These are phyloP conservation scores for Gryganskiella cystojenkinii DNA, from an alignment of 192 early-diverging fungal genomes.

Conservation along the genomic window DNA sequence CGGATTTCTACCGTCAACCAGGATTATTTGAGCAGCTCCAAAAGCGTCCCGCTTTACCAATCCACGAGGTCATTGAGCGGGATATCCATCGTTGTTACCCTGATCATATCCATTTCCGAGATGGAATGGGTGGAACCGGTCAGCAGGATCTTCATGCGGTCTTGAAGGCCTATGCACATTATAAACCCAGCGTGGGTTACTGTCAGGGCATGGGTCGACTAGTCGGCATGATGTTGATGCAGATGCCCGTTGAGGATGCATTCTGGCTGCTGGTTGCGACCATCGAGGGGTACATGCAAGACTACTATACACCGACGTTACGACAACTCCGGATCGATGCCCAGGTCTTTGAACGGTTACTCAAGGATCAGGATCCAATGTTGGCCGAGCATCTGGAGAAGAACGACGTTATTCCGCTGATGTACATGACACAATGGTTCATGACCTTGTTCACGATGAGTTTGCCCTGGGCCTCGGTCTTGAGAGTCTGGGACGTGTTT, in stretches of 20 bases:
- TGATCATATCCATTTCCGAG: slow-evolving; percentile 84
- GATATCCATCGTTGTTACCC: slow-evolving; percentile 93
- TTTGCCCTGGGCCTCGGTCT: slow-evolving; percentile 87
- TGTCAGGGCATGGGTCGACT: slow-evolving; percentile 97
- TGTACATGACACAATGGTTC: slow-evolving; percentile 96
- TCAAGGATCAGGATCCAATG: slow-evolving; percentile 73
- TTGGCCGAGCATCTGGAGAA: slow-evolving; percentile 77
- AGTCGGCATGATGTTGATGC: slow-evolving; percentile 92
- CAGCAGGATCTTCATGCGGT: slow-evolving; percentile 84
- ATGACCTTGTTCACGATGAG: slow-evolving; percentile 89
- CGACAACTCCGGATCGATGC: slow-evolving; percentile 85
- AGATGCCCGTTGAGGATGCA: slow-evolving; percentile 83
- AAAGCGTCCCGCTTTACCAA: slow-evolving; percentile 57
- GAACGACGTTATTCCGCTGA: slow-evolving; percentile 85
- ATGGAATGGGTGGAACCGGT: slow-evolving; percentile 72
- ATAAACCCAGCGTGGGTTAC: slow-evolving; percentile 89
- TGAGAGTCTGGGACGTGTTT: slow-evolving; percentile 95
- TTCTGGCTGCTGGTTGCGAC: slow-evolving; percentile 91
- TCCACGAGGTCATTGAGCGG: slow-evolving; percentile 92
- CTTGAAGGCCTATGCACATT: slow-evolving; percentile 87
- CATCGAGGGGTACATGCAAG: slow-evolving; percentile 77
- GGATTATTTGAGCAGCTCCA: slow-evolving; percentile 56
- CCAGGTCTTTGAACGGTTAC: slow-evolving; percentile 79
- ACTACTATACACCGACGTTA: slow-evolving; percentile 82
- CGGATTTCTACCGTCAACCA: slow-evolving; percentile 57